Percentiles rank a stretch among this genome's conserved stretches.
Conservation (phyloP, 1,284 basidiomycete genomes). For the Cryptococcus sp. region DNA sequence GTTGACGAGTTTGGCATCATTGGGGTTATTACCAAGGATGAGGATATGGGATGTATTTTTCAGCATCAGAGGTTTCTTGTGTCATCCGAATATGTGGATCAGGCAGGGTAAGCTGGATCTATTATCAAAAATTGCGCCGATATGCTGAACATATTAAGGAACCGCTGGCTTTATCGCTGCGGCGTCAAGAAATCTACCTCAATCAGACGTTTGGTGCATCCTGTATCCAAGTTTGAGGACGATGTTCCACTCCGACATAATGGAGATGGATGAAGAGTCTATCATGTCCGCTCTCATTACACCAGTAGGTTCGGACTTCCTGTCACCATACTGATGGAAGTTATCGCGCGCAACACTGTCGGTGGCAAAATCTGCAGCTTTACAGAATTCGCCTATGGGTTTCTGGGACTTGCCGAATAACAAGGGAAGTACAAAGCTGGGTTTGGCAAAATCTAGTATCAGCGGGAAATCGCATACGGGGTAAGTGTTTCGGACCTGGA, state of each 20-base stretch:
- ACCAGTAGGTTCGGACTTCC: conserved; percentile 56
- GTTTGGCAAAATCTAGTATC: conserved; percentile 14
- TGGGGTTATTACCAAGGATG: conserved; percentile 82
- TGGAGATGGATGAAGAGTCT: conserved; percentile 65
- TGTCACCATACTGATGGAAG: conserved; percentile 46
- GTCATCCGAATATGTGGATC: conserved; percentile 96
- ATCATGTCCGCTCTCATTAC: conserved; percentile 69
- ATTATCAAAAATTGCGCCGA: neutral
- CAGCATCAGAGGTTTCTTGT: conserved; percentile 78
- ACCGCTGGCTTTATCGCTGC: conserved; percentile 81
- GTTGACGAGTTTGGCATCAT: conserved; percentile 76
- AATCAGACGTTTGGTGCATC: conserved; percentile 92
- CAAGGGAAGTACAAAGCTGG: conserved; percentile 13
- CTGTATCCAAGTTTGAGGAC: conserved; percentile 85
- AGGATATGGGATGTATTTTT: conserved; percentile 92
- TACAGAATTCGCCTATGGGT: conserved; percentile 49
- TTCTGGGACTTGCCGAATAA: conserved; percentile 60
- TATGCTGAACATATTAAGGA: conserved; percentile 51
- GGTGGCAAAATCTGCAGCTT: conserved; percentile 59
- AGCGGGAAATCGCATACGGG: conserved; percentile 3
- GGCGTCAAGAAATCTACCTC: conserved; percentile 69
- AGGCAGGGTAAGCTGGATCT: conserved; percentile 65
- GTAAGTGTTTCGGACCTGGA: conserved; percentile 1
- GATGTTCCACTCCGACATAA: conserved; percentile 80
- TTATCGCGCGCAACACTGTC: conserved; percentile 75